Evolutionary conservation across 139 green algal species (phyloP), one percentile per base, ranked within the genome.

Genomic region (Coelastrella sp.): DNA sequence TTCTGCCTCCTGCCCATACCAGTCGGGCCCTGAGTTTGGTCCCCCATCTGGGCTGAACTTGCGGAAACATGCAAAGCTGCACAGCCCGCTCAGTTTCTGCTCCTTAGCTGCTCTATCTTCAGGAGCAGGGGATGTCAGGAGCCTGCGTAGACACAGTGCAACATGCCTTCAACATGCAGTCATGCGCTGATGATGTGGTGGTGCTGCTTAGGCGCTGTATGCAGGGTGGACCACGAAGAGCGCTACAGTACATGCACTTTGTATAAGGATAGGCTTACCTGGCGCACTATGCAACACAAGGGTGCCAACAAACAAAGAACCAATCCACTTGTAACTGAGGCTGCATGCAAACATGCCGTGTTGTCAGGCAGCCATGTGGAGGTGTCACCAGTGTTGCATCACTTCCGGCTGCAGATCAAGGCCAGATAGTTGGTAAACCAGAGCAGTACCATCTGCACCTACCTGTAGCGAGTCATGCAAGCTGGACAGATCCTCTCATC

Each of bases 381-480:
- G n/a, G n/a, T n/a, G n/a, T n/a, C n/a, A n/a, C n/a, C n/a, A n/a
- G n/a, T n/a, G n/a, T n/a, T n/a, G n/a, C n/a, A n/a, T n/a, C n/a
- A n/a, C n/a, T n/a, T n/a, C n/a, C n/a, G n/a, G n/a, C n/a, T n/a
- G n/a, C n/a, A n/a, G n/a, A n/a, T n/a, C n/a, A n/a, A n/a, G n/a
- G n/a, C n/a, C n/a, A n/a, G n/a, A n/a, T n/a, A n/a, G n/a, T n/a
- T n/a, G n/a, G 6, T 30, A 34, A 72, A 72, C 11, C n/a, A 40
- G 27, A 8, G 8, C 6, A 6, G 2, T 25, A 6, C 66, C 23
- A 13, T 30, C 35, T 30, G 13, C 13, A 51, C 19, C 35, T 7
- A 77, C 68, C 68, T 77, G 68, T 77, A 77, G 7, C 37, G 13
- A 15, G 68, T 77, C 68, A 38, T 77, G 68, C 68, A 77, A 5